Percentiles rank a stretch among this genome's conserved stretches.
These are phyloP conservation scores for Plasmodiophora brassicae DNA, from an alignment of 208 protist species.

Conservation along the genomic window DNA sequence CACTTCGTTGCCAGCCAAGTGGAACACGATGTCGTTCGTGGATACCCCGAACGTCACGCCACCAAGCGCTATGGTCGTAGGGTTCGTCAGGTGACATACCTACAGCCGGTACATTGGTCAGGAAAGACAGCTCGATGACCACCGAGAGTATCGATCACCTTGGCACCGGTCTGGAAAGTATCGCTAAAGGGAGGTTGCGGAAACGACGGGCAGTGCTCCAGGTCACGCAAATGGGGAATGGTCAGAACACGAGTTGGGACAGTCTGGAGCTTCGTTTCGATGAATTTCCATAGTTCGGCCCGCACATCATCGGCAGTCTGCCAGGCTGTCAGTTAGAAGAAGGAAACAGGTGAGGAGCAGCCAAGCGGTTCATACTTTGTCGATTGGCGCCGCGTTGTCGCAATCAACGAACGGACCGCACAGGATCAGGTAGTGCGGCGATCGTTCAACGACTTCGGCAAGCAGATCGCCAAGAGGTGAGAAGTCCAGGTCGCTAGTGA, in stretches of 20 bases:
- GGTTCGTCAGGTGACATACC: neutral
- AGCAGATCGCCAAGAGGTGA: neutral
- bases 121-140: neutral
- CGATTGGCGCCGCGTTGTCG: neutral
- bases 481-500: neutral
- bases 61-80: neutral
- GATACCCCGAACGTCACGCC: neutral
- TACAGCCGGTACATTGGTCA: neutral
- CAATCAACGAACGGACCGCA: constrained; percentile 1
- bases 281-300: neutral
- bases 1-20: neutral
- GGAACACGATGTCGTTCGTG: neutral
- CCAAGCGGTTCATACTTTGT: neutral
- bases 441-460: neutral
- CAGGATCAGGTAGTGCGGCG: neutral
- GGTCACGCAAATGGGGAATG: neutral
- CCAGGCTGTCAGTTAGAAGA: neutral
- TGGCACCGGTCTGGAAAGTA: neutral
- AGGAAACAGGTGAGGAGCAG: neutral
- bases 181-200: neutral
- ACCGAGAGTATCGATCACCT: neutral
- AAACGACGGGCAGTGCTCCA: neutral
- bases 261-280: neutral
- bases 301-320: neutral
- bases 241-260: neutral